Conservation (phyloP, 495 filamentous ascomycete genomes). For the Penicillium soppii region DNA sequence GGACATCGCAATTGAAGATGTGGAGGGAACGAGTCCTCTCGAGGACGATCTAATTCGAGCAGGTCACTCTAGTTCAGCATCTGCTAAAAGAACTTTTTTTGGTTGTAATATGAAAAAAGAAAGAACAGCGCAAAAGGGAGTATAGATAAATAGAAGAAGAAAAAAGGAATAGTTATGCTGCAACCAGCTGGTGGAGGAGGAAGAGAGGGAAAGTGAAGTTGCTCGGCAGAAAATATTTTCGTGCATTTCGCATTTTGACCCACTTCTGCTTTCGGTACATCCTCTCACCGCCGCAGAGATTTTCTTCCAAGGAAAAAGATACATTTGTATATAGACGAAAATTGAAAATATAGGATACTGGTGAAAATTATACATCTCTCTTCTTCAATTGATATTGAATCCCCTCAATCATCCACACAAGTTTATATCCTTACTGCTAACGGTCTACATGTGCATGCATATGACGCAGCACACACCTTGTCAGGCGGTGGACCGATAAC, state of each 20-base stretch:
- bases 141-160: neutral
- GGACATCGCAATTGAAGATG: slow-evolving; percentile 31
- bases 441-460: neutral
- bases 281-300: slow-evolving; percentile 10
- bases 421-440: too few relatives aligned
- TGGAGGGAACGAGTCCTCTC: slow-evolving; percentile 45
- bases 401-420: too few relatives aligned
- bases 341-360: too few relatives aligned
- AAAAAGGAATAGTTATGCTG: neutral
- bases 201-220: slow-evolving; percentile 3
- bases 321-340: too few relatives aligned
- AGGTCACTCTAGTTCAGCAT: slow-evolving; percentile 48
- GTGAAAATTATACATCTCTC: neutral
- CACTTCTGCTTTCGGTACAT: slow-evolving; percentile 10
- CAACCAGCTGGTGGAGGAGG: slow-evolving; percentile 9
- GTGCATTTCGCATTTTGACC: slow-evolving; percentile 1
- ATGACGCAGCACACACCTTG: neutral
- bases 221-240: slow-evolving; percentile 14
- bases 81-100: slow-evolving; percentile 32
- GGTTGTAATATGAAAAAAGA: neutral
- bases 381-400: neutral
- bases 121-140: neutral
- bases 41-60: slow-evolving; percentile 36
- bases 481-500: slow-evolving; percentile 1
- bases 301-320: too few relatives aligned